Evolutionary conservation across 257 asterid genomes (phyloP), one percentile per base, ranked within the genome.

Genomic region (Penstemon davidsonii): DNA sequence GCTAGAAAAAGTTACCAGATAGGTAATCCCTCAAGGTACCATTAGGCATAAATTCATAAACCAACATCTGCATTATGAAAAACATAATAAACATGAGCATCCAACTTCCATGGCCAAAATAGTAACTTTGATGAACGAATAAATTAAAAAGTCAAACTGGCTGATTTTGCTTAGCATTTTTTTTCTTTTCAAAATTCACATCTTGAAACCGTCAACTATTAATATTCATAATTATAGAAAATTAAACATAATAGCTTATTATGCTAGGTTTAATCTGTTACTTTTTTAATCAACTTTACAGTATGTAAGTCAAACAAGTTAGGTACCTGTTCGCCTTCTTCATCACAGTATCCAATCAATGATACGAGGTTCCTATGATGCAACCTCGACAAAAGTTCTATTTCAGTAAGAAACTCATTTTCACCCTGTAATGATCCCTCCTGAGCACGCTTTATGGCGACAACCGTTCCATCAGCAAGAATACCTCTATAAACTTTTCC

Each of bases 401-500:
- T 88, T 77, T 94, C 99, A 0, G 96, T 94, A 62, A 94, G 96
- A 68, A 94, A 94, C 86, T 94, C 98, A 79, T 79, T 89, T 71
- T 91, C 96, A 40, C 98, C 99, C 79, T 94, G 99, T 62, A 94
- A 62, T 1, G 99, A 91, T 64, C 98, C 98, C 83, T 83, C 95
- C 73, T 78, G 87, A 54, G 99, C 99, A 33, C 96, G 97, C 67
- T 94, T 94, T 78, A 94, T 79, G 66, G 99, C 99, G 69, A 91
- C 99, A n/a, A 80, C 70, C 8, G 89, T 84, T 66, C 95, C 94
- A 80, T 89, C 86, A 46, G 88, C 82, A 50, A 94, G 88, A 80
- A 82, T 78, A 73, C 99, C 99, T 82, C 82, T 81, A 57, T 91
- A 89, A 55, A 94, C 99, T 71, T 79, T 86, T n/a, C 99, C 99